Percentiles rank a stretch among this genome's conserved stretches.
Evolutionary conservation across 148 eudicot species (phyloP).

Genomic region (Vaccinium vitisidaea): DNA sequence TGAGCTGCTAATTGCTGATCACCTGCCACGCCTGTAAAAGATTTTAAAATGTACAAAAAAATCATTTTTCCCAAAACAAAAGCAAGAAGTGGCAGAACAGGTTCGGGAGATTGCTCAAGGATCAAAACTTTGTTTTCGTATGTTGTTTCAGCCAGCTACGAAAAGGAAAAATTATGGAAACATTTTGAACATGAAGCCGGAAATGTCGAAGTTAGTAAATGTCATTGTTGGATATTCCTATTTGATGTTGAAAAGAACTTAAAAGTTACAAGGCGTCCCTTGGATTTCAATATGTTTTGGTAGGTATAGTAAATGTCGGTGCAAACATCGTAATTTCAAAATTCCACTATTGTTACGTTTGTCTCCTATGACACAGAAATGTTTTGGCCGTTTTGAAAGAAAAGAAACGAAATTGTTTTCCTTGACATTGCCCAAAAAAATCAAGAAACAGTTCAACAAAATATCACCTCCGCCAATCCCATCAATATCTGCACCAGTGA

Average conservation of each 20-base stretch:
- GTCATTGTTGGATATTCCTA: not conserved
- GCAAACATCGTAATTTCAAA: not conserved
- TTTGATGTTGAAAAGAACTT: not conserved
- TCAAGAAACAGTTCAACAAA: not conserved
- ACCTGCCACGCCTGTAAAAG: slow-evolving; percentile 41
- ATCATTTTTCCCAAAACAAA: not conserved
- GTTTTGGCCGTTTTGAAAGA: not conserved
- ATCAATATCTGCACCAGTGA: slow-evolving; percentile 37
- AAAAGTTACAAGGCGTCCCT: too few species aligned
- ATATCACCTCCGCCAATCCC: slow-evolving; percentile 37
- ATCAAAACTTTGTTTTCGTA: not conserved
- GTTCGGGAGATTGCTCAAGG: not conserved
- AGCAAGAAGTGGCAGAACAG: not conserved
- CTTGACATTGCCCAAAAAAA: not conserved
- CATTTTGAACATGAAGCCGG: not conserved
- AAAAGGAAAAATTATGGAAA: not conserved
- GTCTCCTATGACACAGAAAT: not conserved
- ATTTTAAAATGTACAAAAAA: not conserved
- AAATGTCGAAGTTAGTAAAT: not conserved
- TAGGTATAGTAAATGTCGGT: not conserved
- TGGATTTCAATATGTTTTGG: not conserved
- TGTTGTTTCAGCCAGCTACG: not conserved
- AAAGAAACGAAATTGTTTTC: not conserved
- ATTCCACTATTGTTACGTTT: not conserved
- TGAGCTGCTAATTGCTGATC: slow-evolving; percentile 51